phyloP scores from a whole-genome alignment of 139 green algal genomes.

The Limnomonas spitsbergensis region DNA sequence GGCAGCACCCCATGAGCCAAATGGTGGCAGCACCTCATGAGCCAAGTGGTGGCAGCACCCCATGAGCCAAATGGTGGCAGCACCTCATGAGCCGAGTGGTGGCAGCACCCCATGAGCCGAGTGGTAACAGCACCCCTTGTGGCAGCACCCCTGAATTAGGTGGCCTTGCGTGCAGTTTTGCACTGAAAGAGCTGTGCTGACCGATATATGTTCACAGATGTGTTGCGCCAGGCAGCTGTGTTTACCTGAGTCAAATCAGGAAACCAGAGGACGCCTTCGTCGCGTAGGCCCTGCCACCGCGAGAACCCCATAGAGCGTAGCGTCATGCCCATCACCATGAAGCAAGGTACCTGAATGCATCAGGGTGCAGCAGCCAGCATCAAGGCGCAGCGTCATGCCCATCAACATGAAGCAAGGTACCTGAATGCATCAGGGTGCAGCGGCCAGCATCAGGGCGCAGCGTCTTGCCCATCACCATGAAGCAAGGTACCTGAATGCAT shows the following conservation, averaged over 20 bases:
- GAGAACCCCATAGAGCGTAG: conserved; percentile 59
- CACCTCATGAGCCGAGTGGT: too few species aligned
- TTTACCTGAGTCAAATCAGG: conserved; percentile 58
- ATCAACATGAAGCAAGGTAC: conserved; percentile 59
- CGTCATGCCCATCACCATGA: conserved; percentile 52
- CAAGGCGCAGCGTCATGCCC: conserved; percentile 50
- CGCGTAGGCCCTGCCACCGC: conserved; percentile 58
- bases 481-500: conserved; percentile 56
- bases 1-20: too few species aligned
- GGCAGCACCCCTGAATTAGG: too few species aligned
- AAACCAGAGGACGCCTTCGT: conserved; percentile 72
- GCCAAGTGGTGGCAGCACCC: too few species aligned
- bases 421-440: conserved; percentile 31
- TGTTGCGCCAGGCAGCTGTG: not conserved
- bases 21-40: too few species aligned
- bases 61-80: too few species aligned
- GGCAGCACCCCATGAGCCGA: too few species aligned
- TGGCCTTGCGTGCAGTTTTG: too few species aligned
- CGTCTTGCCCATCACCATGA: conserved; percentile 52
- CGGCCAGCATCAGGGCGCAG: conserved; percentile 47
- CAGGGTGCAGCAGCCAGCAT: not conserved
- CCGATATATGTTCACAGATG: too few species aligned
- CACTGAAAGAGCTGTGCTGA: too few species aligned
- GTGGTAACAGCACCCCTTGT: too few species aligned
- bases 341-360: conserved; percentile 56